These are phyloP conservation scores for Saturnispora silvae DNA, from an alignment of 805 yeast species.

Conservation along the genomic window DNA sequence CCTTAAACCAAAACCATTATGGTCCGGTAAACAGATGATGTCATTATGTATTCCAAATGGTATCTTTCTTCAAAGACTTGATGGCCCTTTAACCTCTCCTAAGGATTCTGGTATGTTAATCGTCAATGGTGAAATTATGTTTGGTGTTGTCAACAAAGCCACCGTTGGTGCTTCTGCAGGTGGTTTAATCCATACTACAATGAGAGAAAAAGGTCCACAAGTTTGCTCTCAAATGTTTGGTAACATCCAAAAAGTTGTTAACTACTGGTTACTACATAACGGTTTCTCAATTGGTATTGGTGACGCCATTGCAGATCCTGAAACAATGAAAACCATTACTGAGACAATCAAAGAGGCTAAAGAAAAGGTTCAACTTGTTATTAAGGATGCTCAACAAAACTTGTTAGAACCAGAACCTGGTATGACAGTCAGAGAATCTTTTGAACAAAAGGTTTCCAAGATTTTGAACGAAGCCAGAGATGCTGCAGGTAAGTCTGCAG, in stretches of 20 bases:
- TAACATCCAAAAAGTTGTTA: conserved; percentile 88
- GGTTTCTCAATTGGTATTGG: conserved; percentile 99
- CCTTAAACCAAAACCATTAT: conserved; percentile 85
- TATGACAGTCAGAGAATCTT: conserved; percentile 98
- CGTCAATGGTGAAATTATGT: conserved; percentile 90
- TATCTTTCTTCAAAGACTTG: conserved; percentile 87
- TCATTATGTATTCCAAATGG: conserved; percentile 94
- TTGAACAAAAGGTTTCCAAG: conserved; percentile 93
- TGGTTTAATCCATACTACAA: conserved; percentile 93
- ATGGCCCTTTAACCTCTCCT: conserved; percentile 78
- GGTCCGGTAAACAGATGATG: conserved; percentile 95
- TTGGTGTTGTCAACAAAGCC: conserved; percentile 96
- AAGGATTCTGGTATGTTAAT: conserved; percentile 93
- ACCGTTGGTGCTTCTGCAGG: conserved; percentile 99
- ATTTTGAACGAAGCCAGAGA: conserved; percentile 97
- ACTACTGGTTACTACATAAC: conserved; percentile 91
- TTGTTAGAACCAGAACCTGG: conserved; percentile 92
- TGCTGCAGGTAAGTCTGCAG: conserved; percentile 98
- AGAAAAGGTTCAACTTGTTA: conserved; percentile 86
- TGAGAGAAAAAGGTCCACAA: conserved; percentile 93
- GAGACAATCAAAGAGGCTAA: conserved; percentile 90
- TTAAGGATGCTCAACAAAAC: conserved; percentile 84
- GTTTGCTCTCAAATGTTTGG: conserved; percentile 86
- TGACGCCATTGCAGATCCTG: conserved; percentile 97
- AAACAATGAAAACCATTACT: conserved; percentile 88